Percentiles rank a stretch among this genome's conserved stretches.
Evolutionary conservation across 1,284 basidiomycete genomes (phyloP).

Genomic region (Austroboletus niveus): DNA sequence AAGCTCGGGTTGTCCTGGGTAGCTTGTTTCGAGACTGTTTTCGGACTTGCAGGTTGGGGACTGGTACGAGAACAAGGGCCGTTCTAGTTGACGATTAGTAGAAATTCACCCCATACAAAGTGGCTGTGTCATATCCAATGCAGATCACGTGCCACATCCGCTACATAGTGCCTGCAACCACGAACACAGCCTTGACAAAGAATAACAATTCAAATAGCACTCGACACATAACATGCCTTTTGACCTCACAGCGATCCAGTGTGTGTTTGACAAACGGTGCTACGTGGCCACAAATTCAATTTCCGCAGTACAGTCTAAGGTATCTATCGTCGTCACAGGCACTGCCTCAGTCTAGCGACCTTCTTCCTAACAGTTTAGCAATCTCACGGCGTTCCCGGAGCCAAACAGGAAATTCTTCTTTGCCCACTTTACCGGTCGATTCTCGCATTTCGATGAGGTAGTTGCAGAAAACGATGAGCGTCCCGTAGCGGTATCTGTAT

Average conservation of each 20-base stretch:
- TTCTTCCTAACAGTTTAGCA: constrained; percentile 68
- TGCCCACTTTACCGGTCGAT: constrained; percentile 35
- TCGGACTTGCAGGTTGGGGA: constrained; percentile 5
- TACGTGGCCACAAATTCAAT: background rate
- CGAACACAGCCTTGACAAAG: too few relatives aligned
- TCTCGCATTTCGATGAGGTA: constrained; percentile 84
- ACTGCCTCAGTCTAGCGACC: constrained; percentile 63
- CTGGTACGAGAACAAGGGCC: constrained; percentile 4
- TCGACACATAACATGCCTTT: too few relatives aligned
- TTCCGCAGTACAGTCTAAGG: background rate
- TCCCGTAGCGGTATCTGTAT: constrained; percentile 79
- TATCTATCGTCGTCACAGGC: background rate
- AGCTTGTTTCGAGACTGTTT: background rate
- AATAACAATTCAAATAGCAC: too few relatives aligned
- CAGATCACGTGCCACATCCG: constrained; percentile 21
- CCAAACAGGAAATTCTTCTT: constrained; percentile 78
- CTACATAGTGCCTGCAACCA: too few relatives aligned
- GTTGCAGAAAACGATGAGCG: constrained; percentile 93
- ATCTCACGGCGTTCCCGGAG: constrained; percentile 83
- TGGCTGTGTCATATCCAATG: constrained; percentile 24
- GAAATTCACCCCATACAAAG: constrained; percentile 9
- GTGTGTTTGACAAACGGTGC: background rate
- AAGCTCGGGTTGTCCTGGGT: constrained; percentile 5
- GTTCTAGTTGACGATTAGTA: constrained; percentile 3
- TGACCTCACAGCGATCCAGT: too few relatives aligned